Evolutionary conservation across 768 basidiomycete genomes (phyloP).

Genomic region (Psilocybe cyanescens): DNA sequence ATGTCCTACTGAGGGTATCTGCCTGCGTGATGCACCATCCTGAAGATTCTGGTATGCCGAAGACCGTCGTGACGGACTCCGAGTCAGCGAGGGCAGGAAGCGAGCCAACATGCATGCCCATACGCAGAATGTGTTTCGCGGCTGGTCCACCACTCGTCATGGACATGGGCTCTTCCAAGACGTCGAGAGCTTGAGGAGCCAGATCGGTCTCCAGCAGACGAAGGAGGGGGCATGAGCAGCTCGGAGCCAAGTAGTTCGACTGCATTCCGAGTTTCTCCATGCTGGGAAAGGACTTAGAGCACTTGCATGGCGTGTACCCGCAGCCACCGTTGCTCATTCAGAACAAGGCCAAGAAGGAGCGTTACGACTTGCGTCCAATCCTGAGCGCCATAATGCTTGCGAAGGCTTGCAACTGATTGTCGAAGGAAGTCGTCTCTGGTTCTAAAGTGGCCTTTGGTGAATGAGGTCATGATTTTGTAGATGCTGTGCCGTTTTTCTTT

Average conservation of each 20-base stretch:
- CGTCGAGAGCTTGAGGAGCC: conserved; percentile 84
- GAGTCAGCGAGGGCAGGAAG: conserved; percentile 38
- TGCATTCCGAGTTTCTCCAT: conserved; percentile 75
- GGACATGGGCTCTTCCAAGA: conserved; percentile 89
- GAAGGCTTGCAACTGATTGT: conserved; percentile 82
- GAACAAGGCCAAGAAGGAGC: conserved; percentile 81
- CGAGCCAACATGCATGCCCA: conserved; percentile 78
- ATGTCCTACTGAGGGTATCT: conserved; percentile 58
- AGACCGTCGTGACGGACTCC: conserved; percentile 69
- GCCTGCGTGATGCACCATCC: conserved; percentile 87
- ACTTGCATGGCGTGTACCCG: conserved; percentile 85
- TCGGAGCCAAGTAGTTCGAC: conserved; percentile 81
- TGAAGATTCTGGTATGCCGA: conserved; percentile 79
- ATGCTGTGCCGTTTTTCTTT: conserved; percentile 78
- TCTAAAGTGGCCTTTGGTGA: conserved; percentile 85
- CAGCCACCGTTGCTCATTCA: conserved; percentile 84
- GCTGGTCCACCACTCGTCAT: conserved; percentile 77
- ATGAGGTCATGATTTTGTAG: conserved; percentile 86
- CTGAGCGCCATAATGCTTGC: conserved; percentile 80
- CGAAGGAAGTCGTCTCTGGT: conserved; percentile 93
- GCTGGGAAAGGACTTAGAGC: conserved; percentile 87
- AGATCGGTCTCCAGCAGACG: conserved; percentile 86
- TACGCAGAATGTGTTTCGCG: conserved; percentile 85
- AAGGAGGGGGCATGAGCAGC: conserved; percentile 86
- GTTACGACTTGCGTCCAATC: conserved; percentile 84